These are phyloP conservation scores for Hypericum perforatum DNA, from an alignment of 345 rosid genomes.

Conservation along the genomic window DNA sequence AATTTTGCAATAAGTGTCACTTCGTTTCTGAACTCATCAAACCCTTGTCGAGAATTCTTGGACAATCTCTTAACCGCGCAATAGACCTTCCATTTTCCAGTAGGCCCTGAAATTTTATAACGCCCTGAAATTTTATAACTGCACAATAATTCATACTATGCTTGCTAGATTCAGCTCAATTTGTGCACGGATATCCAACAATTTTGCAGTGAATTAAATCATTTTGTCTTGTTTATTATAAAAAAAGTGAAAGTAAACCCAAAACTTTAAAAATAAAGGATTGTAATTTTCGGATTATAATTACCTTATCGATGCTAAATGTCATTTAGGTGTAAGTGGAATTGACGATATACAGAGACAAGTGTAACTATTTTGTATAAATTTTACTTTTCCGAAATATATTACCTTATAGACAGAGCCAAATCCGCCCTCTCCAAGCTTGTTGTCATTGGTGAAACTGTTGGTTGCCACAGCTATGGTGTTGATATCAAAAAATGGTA, in stretches of 20 bases:
- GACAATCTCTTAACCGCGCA: no score
- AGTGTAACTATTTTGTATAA: no score
- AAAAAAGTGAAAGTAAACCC: constrained; percentile 29
- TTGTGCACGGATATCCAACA: no score
- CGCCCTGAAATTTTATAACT: constrained; percentile 23
- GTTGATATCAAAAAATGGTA: constrained; percentile 41
- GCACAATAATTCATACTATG: no score
- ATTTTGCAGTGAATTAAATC: no score
- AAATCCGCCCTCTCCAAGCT: constrained; percentile 71
- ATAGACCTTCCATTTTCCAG: constrained; percentile 12
- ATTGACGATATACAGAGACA: no score
- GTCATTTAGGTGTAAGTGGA: no score
- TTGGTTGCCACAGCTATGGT: constrained; percentile 40
- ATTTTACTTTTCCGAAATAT: no score
- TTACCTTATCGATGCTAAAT: constrained; percentile 43
- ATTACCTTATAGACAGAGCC: constrained; percentile 66
- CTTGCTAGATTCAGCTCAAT: no score
- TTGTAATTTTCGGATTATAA: constrained; percentile 23
- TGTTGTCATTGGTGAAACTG: constrained; percentile 37
- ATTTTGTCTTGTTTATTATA: no score
- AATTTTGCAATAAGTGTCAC: constrained; percentile 10
- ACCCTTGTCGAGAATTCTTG: no score
- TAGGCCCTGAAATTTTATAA: constrained; percentile 9
- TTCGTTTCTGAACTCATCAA: constrained; percentile 13
- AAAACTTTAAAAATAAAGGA: constrained; percentile 1